Evolutionary conservation across 768 basidiomycete genomes (phyloP).

Genomic region (Trichaptum fuscoviolaceum): DNA sequence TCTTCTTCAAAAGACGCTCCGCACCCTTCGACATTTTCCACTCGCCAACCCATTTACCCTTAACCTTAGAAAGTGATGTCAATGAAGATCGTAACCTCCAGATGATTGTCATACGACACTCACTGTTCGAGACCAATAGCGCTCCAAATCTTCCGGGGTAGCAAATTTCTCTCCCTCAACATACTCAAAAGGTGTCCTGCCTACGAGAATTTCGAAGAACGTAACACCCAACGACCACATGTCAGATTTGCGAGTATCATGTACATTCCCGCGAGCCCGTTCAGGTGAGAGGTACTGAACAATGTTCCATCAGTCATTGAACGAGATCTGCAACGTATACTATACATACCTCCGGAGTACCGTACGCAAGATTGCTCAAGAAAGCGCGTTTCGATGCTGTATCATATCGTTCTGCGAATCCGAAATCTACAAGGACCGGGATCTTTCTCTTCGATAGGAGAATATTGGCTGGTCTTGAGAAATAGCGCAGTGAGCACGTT

Average conservation of each 20-base stretch:
- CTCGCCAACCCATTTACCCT: constrained; percentile 82
- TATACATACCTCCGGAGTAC: constrained; percentile 77
- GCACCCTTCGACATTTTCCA: constrained; percentile 63
- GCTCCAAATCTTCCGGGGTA: constrained; percentile 74
- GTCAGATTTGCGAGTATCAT: constrained; percentile 92
- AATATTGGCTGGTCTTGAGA: constrained; percentile 82
- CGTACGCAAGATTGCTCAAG: constrained; percentile 78
- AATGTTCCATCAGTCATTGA: background rate
- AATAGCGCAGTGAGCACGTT: background rate
- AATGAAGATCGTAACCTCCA: background rate
- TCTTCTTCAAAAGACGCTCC: constrained; percentile 66
- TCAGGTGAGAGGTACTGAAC: constrained; percentile 88
- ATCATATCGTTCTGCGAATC: constrained; percentile 89
- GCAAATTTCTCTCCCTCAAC: constrained; percentile 73
- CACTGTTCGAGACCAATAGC: constrained; percentile 83
- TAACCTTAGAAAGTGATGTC: constrained; percentile 37
- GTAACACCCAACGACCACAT: constrained; percentile 85
- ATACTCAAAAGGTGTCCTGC: constrained; percentile 88
- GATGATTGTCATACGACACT: constrained; percentile 16
- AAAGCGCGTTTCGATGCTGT: constrained; percentile 58
- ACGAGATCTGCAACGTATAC: constrained; percentile 5
- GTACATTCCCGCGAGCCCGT: constrained; percentile 79
- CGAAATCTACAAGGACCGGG: constrained; percentile 92
- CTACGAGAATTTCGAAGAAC: constrained; percentile 90
- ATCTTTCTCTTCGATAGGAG: constrained; percentile 72